Conservation (phyloP, 768 basidiomycete species). For the Chalciporus sphaerocephalus region DNA sequence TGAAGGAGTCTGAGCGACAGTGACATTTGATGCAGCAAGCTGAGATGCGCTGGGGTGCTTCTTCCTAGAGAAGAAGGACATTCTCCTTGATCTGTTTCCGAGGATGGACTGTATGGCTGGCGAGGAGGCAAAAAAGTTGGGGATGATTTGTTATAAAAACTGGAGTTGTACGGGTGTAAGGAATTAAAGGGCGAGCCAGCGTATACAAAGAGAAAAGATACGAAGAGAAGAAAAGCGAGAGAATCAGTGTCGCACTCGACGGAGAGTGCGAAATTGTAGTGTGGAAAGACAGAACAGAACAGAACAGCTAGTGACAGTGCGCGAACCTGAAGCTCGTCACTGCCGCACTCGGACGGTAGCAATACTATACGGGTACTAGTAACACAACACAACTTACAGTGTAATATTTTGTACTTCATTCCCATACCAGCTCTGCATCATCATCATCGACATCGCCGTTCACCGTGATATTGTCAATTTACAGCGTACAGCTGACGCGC, state of each 20-base stretch:
- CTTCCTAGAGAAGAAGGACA: conserved; percentile 93
- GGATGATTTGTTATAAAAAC: conserved; percentile 11
- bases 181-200: conserved; percentile 25
- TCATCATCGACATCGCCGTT: no score
- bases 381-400: no score
- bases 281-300: conserved; percentile 14
- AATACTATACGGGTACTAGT: not conserved
- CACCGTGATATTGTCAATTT: no score
- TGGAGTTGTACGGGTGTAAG: not conserved
- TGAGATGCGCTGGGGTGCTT: conserved; percentile 58
- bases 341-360: not conserved
- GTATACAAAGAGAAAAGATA: conserved; percentile 14
- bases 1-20: conserved; percentile 58
- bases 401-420: no score
- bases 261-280: conserved; percentile 11
- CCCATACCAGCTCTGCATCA: no score
- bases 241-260: conserved; percentile 1
- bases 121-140: conserved; percentile 18
- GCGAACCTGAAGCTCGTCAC: not conserved
- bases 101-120: conserved; percentile 69
- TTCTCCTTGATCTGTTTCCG: conserved; percentile 60
- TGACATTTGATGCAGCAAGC: conserved; percentile 43
- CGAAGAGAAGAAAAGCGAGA: conserved; percentile 7
- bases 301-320: conserved; percentile 9
- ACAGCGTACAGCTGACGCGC: no score